Base-by-base conservation (phyloP, 257 asterid genomes). In the Agastache rugosa region DNA sequence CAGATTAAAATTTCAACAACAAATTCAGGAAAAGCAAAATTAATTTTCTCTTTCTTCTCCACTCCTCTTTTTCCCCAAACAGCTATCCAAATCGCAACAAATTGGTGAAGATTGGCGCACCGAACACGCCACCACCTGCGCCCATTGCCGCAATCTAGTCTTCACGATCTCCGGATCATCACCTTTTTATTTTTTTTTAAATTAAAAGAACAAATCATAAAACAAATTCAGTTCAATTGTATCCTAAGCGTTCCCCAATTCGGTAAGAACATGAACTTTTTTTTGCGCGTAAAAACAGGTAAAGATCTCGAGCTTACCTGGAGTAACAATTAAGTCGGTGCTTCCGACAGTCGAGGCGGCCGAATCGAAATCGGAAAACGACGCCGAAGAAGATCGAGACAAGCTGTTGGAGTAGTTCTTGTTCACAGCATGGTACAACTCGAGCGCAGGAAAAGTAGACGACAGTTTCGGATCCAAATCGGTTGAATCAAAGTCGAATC, bases 101-200 rank as follows among this genome's bases (percentile, higher is more conserved):
- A 50, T 63, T 37, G 81, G 79, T 6, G 82, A 66, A 73, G 82
- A 72, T 63, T 70, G 78, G 9, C 85, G 91, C 75, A 83, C 82
- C n/a, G 85, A 73, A 80, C 87, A 83, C 67, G 89, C 94, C 80
- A 91, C 97, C 79, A 87, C 85, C 78, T 85, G 80, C 22, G 96
- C 94, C 97, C 96, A 91, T 45, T 87, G 92, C 78, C 66, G 82
- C 83, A 91, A 51, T 29, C 69, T 85, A 67, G 67, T 53, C 83
- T 91, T 91, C 82, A 81, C 83, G 4, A 29, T 61, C 73, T 77
- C 84, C 72, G 87, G 84, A 56, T 83, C 84, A 44, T 81, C 91
- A 53, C 80, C 91, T 88, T 73, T 37, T 48, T 25, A 31, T 4
- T 8, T 29, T 27, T 27, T 23, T 2, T 0, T 19, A 17, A 51